Conservation (phyloP, 192 early-diverging fungal species). For the Thamnidium elegans region DNA sequence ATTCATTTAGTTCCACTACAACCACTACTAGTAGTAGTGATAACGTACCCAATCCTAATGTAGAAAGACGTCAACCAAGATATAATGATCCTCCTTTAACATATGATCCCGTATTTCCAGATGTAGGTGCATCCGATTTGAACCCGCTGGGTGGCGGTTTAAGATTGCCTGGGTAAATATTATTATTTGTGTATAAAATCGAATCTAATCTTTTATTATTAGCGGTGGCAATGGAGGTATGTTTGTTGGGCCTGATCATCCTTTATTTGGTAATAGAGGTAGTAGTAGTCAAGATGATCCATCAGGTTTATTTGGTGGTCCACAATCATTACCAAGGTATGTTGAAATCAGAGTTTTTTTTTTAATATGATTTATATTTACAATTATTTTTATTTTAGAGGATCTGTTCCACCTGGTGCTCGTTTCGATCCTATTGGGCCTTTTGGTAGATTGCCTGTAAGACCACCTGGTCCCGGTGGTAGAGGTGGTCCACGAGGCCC, state of each 20-base stretch:
- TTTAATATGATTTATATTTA: background rate
- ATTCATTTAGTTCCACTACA: background rate
- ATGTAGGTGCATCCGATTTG: conserved; percentile 73
- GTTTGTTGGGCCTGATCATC: conserved; percentile 85
- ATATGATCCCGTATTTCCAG: conserved; percentile 38
- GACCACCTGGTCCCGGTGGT: conserved; percentile 34
- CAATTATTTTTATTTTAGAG: conserved; percentile 31
- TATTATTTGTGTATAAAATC: background rate
- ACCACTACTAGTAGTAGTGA: background rate
- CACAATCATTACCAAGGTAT: conserved; percentile 56
- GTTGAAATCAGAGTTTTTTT: conserved; percentile 3
- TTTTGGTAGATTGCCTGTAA: conserved; percentile 53
- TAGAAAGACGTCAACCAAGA: background rate
- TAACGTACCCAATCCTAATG: background rate
- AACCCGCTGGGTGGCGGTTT: conserved; percentile 57
- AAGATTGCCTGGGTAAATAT: conserved; percentile 43
- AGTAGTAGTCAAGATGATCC: conserved; percentile 26
- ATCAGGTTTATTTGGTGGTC: conserved; percentile 53
- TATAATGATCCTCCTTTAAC: background rate
- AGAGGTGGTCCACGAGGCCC: conserved; percentile 32
- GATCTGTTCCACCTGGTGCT: conserved; percentile 80
- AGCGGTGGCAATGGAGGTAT: conserved; percentile 69
- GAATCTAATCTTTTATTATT: conserved; percentile 5
- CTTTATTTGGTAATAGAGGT: conserved; percentile 68
- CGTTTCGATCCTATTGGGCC: conserved; percentile 92